These are phyloP conservation scores for Cyclotella atomus DNA, from an alignment of 108 stramenopile species.

Conservation along the genomic window DNA sequence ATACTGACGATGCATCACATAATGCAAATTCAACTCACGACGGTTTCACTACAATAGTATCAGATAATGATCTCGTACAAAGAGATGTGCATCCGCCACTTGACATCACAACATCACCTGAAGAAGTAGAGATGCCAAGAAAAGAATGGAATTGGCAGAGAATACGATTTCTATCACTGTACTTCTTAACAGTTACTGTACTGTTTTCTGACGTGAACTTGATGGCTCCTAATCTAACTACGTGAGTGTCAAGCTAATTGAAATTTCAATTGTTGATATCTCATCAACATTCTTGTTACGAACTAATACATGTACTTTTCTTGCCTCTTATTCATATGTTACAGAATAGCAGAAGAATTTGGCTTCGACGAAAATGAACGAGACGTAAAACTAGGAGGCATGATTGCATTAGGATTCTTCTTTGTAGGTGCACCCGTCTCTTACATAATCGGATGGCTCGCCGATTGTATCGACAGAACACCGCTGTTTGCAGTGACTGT, in stretches of 20 bases:
- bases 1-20: not conserved
- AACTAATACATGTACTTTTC: not conserved
- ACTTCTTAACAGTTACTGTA: conserved; percentile 64
- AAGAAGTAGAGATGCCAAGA: not conserved
- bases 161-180: conserved; percentile 50
- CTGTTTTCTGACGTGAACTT: conserved; percentile 89
- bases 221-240: conserved; percentile 81
- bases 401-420: conserved; percentile 51
- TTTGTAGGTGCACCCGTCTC: conserved; percentile 81
- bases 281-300: too few species aligned
- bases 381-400: conserved; percentile 48
- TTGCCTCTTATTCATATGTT: not conserved
- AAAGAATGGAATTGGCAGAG: conserved; percentile 35
- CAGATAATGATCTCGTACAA: conserved; percentile 1
- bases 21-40: not conserved
- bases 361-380: conserved; percentile 65
- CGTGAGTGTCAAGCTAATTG: conserved; percentile 12
- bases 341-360: conserved; percentile 78
- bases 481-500: conserved; percentile 74
- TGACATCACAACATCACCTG: not conserved
- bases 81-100: not conserved
- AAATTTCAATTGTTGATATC: too few species aligned
- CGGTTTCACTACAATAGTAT: conserved; percentile 4
- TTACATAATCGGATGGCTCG: conserved; percentile 68
- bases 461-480: conserved; percentile 50